A percentile compares a stretch with the other conserved stretches of the same genome.
Conservation (phyloP, 1,139 yeast genomes). For the Yamadazyma atlantica region DNA sequence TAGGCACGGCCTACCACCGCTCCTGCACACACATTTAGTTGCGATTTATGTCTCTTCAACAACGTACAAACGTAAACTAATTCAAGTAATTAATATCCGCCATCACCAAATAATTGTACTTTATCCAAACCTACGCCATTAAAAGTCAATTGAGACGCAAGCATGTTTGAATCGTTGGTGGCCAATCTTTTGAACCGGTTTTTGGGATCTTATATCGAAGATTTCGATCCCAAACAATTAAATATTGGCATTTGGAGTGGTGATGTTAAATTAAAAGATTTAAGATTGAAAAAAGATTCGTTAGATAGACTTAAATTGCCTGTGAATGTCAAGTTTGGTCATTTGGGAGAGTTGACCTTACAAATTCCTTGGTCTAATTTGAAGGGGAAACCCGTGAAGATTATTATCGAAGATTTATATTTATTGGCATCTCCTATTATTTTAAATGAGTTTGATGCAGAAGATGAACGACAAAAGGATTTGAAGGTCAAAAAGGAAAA, state of each 20-base stretch:
- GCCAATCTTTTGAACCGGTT: conserved; percentile 55
- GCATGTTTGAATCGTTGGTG: conserved; percentile 61
- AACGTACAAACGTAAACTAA: not conserved
- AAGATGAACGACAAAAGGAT: conserved; percentile 67
- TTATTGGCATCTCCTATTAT: conserved; percentile 74
- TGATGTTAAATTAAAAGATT: conserved; percentile 80
- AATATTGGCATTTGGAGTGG: conserved; percentile 98
- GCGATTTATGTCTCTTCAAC: not conserved
- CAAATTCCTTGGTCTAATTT: conserved; percentile 97
- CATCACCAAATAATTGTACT: not conserved
- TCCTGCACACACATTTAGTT: not conserved
- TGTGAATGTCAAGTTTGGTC: conserved; percentile 86
- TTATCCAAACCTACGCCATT: too few species aligned
- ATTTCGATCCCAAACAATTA: conserved; percentile 91
- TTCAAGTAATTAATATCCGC: not conserved
- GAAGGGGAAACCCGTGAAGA: conserved; percentile 88
- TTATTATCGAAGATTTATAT: conserved; percentile 85
- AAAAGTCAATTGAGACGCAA: too few species aligned
- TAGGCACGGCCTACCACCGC: too few species aligned
- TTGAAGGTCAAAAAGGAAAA: conserved; percentile 65
- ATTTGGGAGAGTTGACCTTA: conserved; percentile 81
- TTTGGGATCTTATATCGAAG: conserved; percentile 78
- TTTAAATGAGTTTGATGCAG: conserved; percentile 53
- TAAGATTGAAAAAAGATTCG: conserved; percentile 78
- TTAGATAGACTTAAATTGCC: conserved; percentile 85